Evolutionary conservation across 2,329 filamentous ascomycete genomes (phyloP).

Genomic region (Ceratocystis lukuohia): DNA sequence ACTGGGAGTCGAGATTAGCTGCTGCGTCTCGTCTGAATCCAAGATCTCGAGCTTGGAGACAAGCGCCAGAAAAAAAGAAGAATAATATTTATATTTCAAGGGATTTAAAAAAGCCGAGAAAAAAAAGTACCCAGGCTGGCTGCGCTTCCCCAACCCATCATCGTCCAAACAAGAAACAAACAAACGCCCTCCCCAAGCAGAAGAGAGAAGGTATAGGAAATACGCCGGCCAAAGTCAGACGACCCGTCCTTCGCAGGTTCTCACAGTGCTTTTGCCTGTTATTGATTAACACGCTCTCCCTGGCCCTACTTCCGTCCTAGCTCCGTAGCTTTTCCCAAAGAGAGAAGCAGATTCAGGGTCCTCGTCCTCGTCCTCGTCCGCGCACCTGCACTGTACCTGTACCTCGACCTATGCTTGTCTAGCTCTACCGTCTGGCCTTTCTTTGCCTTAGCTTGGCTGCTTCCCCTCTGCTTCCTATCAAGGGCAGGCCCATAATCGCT

Average conservation of each 20-base stretch:
- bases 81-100: neutral
- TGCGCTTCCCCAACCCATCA: neutral
- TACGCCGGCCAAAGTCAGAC: neutral
- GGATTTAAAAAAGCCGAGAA: neutral
- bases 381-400: too few relatives aligned
- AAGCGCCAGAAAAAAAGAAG: neutral
- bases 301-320: too few relatives aligned
- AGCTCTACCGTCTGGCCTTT: too few relatives aligned
- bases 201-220: neutral
- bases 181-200: neutral
- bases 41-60: neutral
- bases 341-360: too few relatives aligned
- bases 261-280: neutral
- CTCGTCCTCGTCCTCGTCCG: too few relatives aligned
- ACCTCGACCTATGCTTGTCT: too few relatives aligned
- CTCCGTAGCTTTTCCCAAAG: too few relatives aligned
- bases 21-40: neutral
- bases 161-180: constrained; percentile 1
- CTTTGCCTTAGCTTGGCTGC: too few relatives aligned
- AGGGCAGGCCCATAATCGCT: too few relatives aligned
- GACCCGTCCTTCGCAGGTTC: neutral
- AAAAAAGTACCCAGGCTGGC: neutral
- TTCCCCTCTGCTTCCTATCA: too few relatives aligned
- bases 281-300: too few relatives aligned
- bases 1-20: neutral